Evolutionary conservation across 805 yeast species (phyloP).

Genomic region (Yamadazyma paraphyllophila): DNA sequence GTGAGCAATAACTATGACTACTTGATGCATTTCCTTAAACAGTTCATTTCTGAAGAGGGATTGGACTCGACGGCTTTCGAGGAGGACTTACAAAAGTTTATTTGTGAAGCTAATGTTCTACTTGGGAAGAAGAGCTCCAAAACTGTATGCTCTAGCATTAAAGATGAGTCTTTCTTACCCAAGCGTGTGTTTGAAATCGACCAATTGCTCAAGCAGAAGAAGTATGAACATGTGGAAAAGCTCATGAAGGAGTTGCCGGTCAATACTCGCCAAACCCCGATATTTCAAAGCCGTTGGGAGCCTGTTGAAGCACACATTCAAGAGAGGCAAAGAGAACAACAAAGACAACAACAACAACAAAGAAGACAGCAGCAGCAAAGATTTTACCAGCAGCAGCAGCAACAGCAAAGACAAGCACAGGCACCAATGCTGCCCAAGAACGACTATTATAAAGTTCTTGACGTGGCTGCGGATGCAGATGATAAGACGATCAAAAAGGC

Average conservation of each 20-base stretch:
- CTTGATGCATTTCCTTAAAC: constrained; percentile 35
- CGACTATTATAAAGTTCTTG: constrained; percentile 81
- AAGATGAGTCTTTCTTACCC: constrained; percentile 37
- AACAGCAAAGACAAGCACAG: constrained; percentile 38
- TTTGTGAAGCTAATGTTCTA: constrained; percentile 39
- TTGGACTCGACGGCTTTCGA: constrained; percentile 22
- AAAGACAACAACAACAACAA: constrained; percentile 34
- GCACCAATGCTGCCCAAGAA: constrained; percentile 37
- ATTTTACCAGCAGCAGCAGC: constrained; percentile 48
- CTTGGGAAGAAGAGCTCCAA: constrained; percentile 21
- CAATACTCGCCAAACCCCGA: constrained; percentile 38
- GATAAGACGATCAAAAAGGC: constrained; percentile 76
- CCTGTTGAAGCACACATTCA: constrained; percentile 27
- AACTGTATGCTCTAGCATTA: constrained; percentile 22
- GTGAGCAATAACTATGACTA: constrained; percentile 43
- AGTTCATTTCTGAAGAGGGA: constrained; percentile 20
- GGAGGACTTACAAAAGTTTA: constrained; percentile 33
- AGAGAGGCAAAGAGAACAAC: constrained; percentile 32
- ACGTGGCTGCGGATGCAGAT: constrained; percentile 63
- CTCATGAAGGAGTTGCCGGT: constrained; percentile 31
- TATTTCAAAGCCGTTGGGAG: constrained; percentile 33
- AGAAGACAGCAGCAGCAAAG: constrained; percentile 41
- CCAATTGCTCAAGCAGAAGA: constrained; percentile 28
- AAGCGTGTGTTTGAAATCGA: constrained; percentile 35
- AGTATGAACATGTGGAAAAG: constrained; percentile 38